These are phyloP conservation scores for Ophiostoma perfectum DNA, from an alignment of 2,329 filamentous ascomycete genomes.

Conservation along the genomic window DNA sequence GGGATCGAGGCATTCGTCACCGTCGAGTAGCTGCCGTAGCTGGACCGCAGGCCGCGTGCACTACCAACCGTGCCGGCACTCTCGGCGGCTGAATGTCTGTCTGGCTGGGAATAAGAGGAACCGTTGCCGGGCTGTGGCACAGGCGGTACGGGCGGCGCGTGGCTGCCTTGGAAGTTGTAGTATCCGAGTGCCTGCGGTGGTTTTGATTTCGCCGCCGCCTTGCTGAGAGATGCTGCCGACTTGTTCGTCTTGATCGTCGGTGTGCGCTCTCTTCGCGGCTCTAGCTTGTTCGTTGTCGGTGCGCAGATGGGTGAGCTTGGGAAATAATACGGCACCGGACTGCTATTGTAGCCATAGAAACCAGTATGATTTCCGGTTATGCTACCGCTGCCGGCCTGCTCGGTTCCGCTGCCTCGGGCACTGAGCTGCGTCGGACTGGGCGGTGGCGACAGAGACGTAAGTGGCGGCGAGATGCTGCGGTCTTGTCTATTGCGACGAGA, in stretches of 20 bases:
- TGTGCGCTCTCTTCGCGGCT: constrained; percentile 30
- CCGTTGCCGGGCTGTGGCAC: neutral
- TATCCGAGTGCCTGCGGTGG: constrained; percentile 9
- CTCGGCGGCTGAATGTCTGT: neutral
- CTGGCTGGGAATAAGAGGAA: neutral
- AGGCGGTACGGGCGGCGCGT: constrained; percentile 4
- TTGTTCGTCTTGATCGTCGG: constrained; percentile 20
- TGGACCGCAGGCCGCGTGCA: constrained; percentile 16
- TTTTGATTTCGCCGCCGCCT: constrained; percentile 1
- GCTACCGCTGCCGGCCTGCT: neutral
- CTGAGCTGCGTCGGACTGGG: constrained; percentile 25
- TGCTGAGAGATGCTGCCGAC: neutral
- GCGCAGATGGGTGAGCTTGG: constrained; percentile 38
- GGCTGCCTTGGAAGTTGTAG: constrained; percentile 20
- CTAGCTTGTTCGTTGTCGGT: constrained; percentile 35
- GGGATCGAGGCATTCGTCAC: constrained; percentile 9
- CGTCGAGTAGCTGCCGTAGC: constrained; percentile 22
- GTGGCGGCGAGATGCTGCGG: constrained; percentile 31
- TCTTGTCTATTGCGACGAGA: constrained; percentile 22
- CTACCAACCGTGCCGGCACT: neutral
- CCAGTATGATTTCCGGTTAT: neutral
- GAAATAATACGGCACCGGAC: constrained; percentile 28
- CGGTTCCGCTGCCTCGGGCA: constrained; percentile 13
- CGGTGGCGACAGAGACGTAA: constrained; percentile 32
- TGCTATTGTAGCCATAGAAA: constrained; percentile 14